Conservation (phyloP, 306 rosid genomes). For the Trifolium fragiferum region DNA sequence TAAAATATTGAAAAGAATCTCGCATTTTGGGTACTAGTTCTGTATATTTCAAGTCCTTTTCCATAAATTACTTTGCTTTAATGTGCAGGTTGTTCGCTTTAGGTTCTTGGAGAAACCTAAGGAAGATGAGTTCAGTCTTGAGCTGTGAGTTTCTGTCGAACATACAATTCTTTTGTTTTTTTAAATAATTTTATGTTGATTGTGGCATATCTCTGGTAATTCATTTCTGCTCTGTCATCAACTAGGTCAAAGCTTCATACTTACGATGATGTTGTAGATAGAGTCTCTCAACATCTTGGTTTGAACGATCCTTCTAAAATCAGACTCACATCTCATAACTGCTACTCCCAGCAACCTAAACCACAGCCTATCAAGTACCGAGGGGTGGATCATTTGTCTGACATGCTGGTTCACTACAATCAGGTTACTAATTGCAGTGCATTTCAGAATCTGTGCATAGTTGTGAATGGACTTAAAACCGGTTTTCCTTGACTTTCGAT, state of each 20-base stretch:
- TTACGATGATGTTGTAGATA: conserved; percentile 69
- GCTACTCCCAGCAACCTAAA: conserved; percentile 55
- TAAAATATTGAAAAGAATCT: background rate
- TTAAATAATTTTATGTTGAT: background rate
- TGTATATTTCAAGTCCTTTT: conserved; percentile 1
- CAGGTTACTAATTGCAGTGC: conserved; percentile 54
- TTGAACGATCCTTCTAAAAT: conserved; percentile 76
- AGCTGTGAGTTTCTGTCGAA: conserved; percentile 64
- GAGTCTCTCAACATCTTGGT: conserved; percentile 63
- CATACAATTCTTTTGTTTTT: background rate
- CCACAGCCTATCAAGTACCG: conserved; percentile 44
- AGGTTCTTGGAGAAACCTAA: conserved; percentile 88
- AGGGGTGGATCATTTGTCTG: conserved; percentile 76
- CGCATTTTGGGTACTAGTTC: conserved; percentile 5
- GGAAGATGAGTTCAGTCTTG: conserved; percentile 84
- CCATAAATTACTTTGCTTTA: conserved; percentile 17
- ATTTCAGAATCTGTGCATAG: background rate
- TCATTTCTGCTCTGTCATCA: conserved; percentile 17
- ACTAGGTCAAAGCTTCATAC: conserved; percentile 62
- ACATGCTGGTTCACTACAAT: conserved; percentile 81
- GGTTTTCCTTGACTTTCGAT: background rate
- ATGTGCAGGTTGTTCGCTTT: conserved; percentile 82
- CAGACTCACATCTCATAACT: conserved; percentile 80
- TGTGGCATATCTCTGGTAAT: conserved; percentile 4
- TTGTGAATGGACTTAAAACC: background rate